Base-by-base conservation (phyloP, 2,329 filamentous ascomycete species). In the Zymoseptoria brevis region DNA sequence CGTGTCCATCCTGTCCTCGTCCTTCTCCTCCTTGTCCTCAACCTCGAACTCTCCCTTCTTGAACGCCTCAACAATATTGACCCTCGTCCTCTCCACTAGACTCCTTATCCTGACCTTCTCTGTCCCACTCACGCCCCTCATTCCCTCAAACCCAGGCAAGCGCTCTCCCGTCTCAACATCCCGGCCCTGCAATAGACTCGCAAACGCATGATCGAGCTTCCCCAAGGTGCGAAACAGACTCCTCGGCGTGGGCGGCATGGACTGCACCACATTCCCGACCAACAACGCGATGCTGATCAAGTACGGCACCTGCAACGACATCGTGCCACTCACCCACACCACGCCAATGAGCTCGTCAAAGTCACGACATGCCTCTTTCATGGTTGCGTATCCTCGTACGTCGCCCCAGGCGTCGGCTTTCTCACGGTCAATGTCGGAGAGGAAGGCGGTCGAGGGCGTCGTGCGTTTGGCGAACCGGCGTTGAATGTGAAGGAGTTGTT, bases 41-140 rank as follows among this genome's bases (percentile, higher is more conserved):
- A 77, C 75, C 55, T 69, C 67, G 16, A 78, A 75, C 54, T 76
- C 73, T 59, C 81, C 81, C 57, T 77, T 78, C 61, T 80, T 82
- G 77, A 90, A 81, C 16, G 85, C 81, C 60, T 89, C 85, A 1
- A 90, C 83, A 59, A 93, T 83, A 4, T 84, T 74, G 7, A 90
- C 76, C 24, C 92, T 81, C 16, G 88, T 89, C 64, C 87, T 83
- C 70, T 95, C 89, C 0, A 91, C 88, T 29, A 95, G 77, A 68
- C 89, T 89, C 69, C 89, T 87, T 64, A 92, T 87, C 49, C 93
- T 83, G 7, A 97, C 90, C 80, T 94, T 96, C 72, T 96, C 90
- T 0, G 89, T 93, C 19, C 86, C 90, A 78, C 89, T 87, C 0
- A 89, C 87, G 8, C 75, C 75, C 4, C 80, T 76, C 0, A 82